Evolutionary conservation across 345 rosid species (phyloP), one percentile per base, ranked within the genome.

Genomic region (Luvunga scandens): DNA sequence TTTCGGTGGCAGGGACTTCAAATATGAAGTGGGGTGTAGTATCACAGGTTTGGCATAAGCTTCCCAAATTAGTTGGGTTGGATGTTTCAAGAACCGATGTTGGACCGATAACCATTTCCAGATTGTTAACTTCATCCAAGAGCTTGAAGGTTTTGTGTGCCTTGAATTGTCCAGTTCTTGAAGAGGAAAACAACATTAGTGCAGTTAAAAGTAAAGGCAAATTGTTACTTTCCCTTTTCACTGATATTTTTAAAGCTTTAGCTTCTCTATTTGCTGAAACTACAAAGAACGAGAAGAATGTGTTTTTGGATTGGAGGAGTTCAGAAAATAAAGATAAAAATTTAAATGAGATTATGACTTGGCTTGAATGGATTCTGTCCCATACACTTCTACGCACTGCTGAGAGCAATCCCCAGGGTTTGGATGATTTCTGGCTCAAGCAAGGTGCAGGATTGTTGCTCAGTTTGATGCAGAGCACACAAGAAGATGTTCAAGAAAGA

Each of bases 11-110:
- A 27, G 98, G 98, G 80, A 90, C 98, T 24, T 89, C 92, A 66
- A 91, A 87, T 85, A 84, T 91, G 80, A 90, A 90, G 72, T 93
- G 98, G 98, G 83, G 82, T 3, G 81, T 86, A 61, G 92, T 89
- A 69, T 88, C 96, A 5, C 82, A 83, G 42, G 62, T 72, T 66
- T 93, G 96, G 98, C 85, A 83, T 81, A 89, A 83, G 81, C 91
- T 93, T 67, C 96, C 98, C 48, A 88, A 86, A 36, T 83, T 93
- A 79, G 69, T 77, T 22, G 88, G 90, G 65, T 81, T 93, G 82
- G 98, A 93, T 88, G 98, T 93, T 73, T 93, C 98, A 8, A 87
- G 96, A 85, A 91, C 96, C 62, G 94, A 90, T 82, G 83, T 93
- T 77, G 82, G 90, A 81, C 83, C 90, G 9, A 76, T 86, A 8